Evolutionary conservation across 192 early-diverging fungal species (phyloP).

Genomic region (Coemansia sp.): DNA sequence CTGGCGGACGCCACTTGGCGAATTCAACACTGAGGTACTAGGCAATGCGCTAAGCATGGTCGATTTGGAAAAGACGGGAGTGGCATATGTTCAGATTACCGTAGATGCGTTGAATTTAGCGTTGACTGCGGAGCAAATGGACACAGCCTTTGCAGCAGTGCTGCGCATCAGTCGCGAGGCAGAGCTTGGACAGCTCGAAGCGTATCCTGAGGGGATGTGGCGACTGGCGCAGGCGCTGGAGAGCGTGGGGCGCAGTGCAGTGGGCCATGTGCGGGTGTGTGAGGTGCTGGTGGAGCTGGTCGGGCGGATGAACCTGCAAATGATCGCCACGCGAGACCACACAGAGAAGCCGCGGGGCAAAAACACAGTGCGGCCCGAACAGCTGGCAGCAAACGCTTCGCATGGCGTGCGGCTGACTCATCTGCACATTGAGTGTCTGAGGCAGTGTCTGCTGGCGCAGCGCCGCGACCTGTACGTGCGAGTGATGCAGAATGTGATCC

Average conservation of each 20-base stretch:
- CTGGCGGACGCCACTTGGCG: constrained; percentile 4
- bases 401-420: constrained; percentile 38
- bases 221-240: constrained; percentile 20
- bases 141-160: constrained; percentile 10
- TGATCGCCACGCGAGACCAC: constrained; percentile 9
- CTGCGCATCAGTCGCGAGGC: background rate
- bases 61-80: background rate
- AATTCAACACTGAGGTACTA: background rate
- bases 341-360: background rate
- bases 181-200: constrained; percentile 17
- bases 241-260: background rate
- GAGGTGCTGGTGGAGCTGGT: constrained; percentile 18
- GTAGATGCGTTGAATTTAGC: constrained; percentile 30
- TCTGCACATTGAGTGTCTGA: constrained; percentile 43
- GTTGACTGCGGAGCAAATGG: constrained; percentile 9
- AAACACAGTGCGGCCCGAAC: background rate
- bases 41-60: background rate
- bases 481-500: constrained; percentile 9
- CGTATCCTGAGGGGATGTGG: constrained; percentile 21
- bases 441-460: constrained; percentile 32
- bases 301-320: constrained; percentile 24
- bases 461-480: constrained; percentile 21
- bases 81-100: constrained; percentile 28
- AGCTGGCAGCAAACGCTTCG: background rate
- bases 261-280: constrained; percentile 9